phyloP scores from a whole-genome alignment of 129 eudicot species.

The Pseudognaphalium luteoalbum region DNA sequence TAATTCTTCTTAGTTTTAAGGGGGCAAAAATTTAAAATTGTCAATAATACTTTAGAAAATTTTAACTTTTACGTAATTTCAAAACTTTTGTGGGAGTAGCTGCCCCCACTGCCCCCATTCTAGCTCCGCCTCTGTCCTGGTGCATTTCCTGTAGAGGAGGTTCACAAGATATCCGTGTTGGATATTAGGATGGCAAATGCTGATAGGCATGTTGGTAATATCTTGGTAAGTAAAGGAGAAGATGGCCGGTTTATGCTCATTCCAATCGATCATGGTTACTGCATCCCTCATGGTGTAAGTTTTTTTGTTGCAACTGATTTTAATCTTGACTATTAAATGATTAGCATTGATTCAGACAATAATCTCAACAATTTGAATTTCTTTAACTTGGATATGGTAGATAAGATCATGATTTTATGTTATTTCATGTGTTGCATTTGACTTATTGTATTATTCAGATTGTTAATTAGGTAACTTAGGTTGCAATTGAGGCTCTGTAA shows the following conservation, averaged over 20 bases:
- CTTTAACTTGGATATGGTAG: not conserved
- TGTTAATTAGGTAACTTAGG: not conserved
- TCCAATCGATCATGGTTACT: constrained; percentile 82
- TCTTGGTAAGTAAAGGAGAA: constrained; percentile 50
- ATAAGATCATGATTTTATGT: too few relatives aligned
- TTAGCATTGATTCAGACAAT: not conserved
- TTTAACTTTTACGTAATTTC: too few relatives aligned
- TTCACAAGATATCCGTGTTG: constrained; percentile 62
- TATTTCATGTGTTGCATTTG: not conserved
- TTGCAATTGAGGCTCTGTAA: not conserved
- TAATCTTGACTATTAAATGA: not conserved
- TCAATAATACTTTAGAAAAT: too few relatives aligned
- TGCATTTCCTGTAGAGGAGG: constrained; percentile 63
- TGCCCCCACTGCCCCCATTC: too few relatives aligned
- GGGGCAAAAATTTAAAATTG: too few relatives aligned
- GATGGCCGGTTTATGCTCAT: constrained; percentile 49
- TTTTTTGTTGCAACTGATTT: not conserved
- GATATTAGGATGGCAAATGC: constrained; percentile 74
- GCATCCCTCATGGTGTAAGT: constrained; percentile 75
- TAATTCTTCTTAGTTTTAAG: too few relatives aligned
- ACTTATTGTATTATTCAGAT: not conserved
- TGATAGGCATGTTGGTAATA: constrained; percentile 30
- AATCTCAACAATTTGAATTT: not conserved
- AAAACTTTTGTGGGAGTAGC: too few relatives aligned
- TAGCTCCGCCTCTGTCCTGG: too few relatives aligned